phyloP scores from a whole-genome alignment of 2,329 filamentous ascomycete species.

The Rhinocladiella mackenziei region DNA sequence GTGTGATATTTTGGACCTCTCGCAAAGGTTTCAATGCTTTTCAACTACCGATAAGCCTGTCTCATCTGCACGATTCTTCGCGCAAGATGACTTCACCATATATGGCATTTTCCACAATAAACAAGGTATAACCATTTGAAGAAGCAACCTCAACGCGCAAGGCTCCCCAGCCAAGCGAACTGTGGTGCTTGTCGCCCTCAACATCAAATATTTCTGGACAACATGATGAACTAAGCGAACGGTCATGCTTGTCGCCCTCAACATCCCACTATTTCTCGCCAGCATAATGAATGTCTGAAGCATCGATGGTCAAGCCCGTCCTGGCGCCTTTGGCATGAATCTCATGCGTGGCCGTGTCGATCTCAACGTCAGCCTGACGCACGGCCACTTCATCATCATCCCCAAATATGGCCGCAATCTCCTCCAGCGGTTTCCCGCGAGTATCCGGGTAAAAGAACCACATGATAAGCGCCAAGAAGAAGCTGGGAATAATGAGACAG shows the following conservation, averaged over 20 bases:
- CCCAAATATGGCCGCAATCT: conserved; percentile 31
- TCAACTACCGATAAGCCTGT: neutral
- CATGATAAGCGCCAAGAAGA: conserved; percentile 2
- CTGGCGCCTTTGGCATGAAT: conserved; percentile 1
- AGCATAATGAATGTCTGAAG: neutral
- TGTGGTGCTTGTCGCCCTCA: neutral
- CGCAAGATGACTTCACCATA: neutral
- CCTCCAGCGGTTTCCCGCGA: conserved; percentile 32
- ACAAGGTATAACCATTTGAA: neutral
- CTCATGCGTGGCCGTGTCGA: neutral
- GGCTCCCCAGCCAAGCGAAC: neutral
- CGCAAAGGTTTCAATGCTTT: neutral
- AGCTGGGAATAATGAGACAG: conserved; percentile 1
- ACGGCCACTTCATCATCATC: conserved; percentile 2
- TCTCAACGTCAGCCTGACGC: conserved; percentile 2
- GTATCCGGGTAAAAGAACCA: conserved; percentile 30
- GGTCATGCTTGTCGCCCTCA: neutral
- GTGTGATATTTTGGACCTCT: neutral
- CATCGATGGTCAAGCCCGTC: conserved; percentile 1
- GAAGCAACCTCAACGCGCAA: neutral
- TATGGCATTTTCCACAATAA: neutral
- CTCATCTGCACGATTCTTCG: neutral
- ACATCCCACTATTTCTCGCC: conserved; percentile 1
- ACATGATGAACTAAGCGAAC: neutral
- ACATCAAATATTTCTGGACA: neutral